Base-by-base conservation (phyloP, 441 rosid species). In the Viola pubescens region DNA sequence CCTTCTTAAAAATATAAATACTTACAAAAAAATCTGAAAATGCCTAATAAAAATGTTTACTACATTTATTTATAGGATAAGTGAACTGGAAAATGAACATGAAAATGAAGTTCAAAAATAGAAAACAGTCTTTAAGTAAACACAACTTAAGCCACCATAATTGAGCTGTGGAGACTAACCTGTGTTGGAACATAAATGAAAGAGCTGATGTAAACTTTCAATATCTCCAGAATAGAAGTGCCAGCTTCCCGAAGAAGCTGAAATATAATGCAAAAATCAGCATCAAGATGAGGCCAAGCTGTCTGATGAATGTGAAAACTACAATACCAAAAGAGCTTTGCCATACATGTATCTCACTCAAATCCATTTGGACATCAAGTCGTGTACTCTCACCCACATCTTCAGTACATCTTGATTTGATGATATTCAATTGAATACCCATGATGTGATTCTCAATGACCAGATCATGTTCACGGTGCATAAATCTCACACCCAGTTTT, bases 281-380 rank as follows among this genome's bases (percentile, higher is more conserved):
- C 34, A 54, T 71, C 71, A 70, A 44, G 38, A 59, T 58, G 50
- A 59, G 14, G 61, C 34, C 37, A 59, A 68, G 61, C 48, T 53
- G 69, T 55, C 64, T 13, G 59, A 60, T 40, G 43, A 45, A 71
- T 37, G 41, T 60, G 41, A 71, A 63, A 61, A 56, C 67, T 60
- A 66, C 63, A 69, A 60, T 44, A 67, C 57, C 11, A 40, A 49
- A 65, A 64, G 56, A 70, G 60, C 72, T 74, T 66, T 59, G 59
- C 54, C 78, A 68, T 95, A 91, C 99, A 83, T 95, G 95, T 77
- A 95, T 89, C 83, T 91, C 98, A 74, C 91, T 84, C 67, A 88
- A 78, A 71, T 94, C 99, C 81, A 90, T 56, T 63, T 84, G 91
- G 76, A 90, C 68, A 69, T 94, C 99, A 69, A 94, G 82, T 62